Evolutionary conservation across 371 early-diverging fungal species (phyloP), one percentile per base, ranked within the genome.

Genomic region (Vairimorpha apis): DNA sequence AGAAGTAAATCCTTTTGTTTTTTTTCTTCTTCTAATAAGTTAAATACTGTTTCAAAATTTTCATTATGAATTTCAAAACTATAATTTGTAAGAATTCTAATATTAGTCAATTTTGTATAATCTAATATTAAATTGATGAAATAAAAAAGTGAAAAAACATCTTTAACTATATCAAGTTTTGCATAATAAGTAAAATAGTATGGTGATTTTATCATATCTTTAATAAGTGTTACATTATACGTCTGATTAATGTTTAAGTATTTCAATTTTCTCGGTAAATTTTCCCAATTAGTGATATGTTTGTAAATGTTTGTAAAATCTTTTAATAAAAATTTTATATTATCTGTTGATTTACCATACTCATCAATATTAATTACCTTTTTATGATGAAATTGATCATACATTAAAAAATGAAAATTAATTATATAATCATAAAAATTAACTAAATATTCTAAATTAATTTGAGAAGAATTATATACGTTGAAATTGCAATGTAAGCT

Each of bases 201-300:
- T 21, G 3, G 3, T 3, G 23, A 18, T 18, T 47, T 47, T 12
- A n/a, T n/a, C 23, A 51, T 23, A n/a, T n/a, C 51, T n/a, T 51
- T 10, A 10, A 10, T 51, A 51, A 10, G 23, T 23, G n/a, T 23
- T 51, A 10, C 5, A 10, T 10, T 51, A 16, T 16, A 41, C 43
- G 16, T 41, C 43, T 41, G 7, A 41, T 41, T 41, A 10, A 41
- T 41, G 43, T 16, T 10, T 16, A 29, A 27, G 45, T 21, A 35
- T 45, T 51, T 66, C 66, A 47, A 47, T 35, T 66, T 66, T 47
- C 37, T 63, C 12, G 43, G 21, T n/a, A n/a, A n/a, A n/a, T 47
- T 47, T 4, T 3, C 3, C 2, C 5, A 7, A 47, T 21, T 12
- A 3, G 18, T 3, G 23, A 3, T 4, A 7, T 47, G 3, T 47